Percentiles rank a stretch among this genome's conserved stretches.
Conservation (phyloP, 305 asterid genomes). For the Fraxinus paxiana region DNA sequence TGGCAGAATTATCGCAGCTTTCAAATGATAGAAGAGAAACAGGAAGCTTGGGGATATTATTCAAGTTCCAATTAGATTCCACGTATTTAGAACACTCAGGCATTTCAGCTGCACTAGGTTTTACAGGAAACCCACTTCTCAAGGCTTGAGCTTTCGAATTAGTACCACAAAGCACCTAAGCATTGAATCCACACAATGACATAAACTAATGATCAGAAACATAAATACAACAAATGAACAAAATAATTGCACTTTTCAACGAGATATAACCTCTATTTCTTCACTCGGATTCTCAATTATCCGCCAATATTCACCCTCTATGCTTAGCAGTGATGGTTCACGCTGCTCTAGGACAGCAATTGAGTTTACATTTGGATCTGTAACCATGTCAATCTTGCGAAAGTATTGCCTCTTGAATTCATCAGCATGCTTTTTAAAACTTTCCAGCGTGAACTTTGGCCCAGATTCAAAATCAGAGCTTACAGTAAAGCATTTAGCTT, state of each 20-base stretch:
- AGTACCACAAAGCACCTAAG: conserved; percentile 67
- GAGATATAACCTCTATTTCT: conserved; percentile 63
- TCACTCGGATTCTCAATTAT: conserved; percentile 63
- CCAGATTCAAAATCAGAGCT: conserved; percentile 43
- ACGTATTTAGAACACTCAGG: conserved; percentile 36
- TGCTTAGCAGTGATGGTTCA: conserved; percentile 45
- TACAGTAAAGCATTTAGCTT: conserved; percentile 22
- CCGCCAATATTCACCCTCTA: conserved; percentile 93
- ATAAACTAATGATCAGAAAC: conserved; percentile 19
- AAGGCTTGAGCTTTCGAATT: conserved; percentile 32
- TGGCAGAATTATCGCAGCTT: conserved; percentile 34
- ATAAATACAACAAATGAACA: conserved; percentile 10
- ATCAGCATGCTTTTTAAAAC: conserved; percentile 63
- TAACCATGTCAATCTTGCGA: conserved; percentile 27
- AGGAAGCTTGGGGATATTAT: conserved; percentile 52
- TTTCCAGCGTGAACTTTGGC: conserved; percentile 54
- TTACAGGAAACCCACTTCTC: conserved; percentile 52
- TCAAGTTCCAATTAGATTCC: conserved; percentile 76
- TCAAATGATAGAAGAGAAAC: conserved; percentile 74
- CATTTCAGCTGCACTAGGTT: conserved; percentile 21
- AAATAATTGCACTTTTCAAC: conserved; percentile 11
- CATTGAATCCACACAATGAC: conserved; percentile 23
- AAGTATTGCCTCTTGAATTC: conserved; percentile 73
- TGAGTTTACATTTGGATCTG: conserved; percentile 15
- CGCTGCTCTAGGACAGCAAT: conserved; percentile 1